Evolutionary conservation across 176 grass and related monocot species (phyloP).

Genomic region (Carex parvula): DNA sequence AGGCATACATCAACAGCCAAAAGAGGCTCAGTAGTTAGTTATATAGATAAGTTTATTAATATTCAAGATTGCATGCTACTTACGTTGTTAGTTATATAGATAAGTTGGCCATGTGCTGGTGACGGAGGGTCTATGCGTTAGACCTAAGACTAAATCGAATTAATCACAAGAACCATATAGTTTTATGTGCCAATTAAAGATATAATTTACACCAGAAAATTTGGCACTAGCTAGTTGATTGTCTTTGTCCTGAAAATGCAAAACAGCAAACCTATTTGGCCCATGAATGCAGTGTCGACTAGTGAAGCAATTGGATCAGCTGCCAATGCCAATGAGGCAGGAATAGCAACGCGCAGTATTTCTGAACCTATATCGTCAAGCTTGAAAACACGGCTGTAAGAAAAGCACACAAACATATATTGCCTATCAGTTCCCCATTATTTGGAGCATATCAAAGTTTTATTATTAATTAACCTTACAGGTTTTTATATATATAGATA

Average conservation of each 20-base stretch:
- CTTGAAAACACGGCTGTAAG: constrained; percentile 74
- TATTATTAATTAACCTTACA: not conserved
- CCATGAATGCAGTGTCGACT: constrained; percentile 93
- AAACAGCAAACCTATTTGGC: constrained; percentile 59
- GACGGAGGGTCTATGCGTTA: too few species aligned
- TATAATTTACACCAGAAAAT: not conserved
- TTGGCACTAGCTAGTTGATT: not conserved
- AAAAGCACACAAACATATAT: not conserved
- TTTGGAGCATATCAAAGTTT: not conserved
- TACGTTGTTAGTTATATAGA: not conserved
- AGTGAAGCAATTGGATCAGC: constrained; percentile 92
- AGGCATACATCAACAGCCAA: not conserved
- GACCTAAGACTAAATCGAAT: not conserved
- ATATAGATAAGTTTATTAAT: not conserved
- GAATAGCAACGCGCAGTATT: constrained; percentile 68
- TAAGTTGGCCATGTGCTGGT: not conserved
- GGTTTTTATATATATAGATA: not conserved
- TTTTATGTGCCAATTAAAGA: not conserved
- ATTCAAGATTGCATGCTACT: not conserved
- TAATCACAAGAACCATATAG: not conserved
- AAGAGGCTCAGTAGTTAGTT: not conserved
- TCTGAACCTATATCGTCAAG: constrained; percentile 76
- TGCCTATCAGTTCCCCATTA: not conserved
- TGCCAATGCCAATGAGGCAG: constrained; percentile 75
- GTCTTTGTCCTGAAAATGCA: not conserved